Base-by-base conservation (phyloP, 768 basidiomycete species). In the Russula dissimulans region DNA sequence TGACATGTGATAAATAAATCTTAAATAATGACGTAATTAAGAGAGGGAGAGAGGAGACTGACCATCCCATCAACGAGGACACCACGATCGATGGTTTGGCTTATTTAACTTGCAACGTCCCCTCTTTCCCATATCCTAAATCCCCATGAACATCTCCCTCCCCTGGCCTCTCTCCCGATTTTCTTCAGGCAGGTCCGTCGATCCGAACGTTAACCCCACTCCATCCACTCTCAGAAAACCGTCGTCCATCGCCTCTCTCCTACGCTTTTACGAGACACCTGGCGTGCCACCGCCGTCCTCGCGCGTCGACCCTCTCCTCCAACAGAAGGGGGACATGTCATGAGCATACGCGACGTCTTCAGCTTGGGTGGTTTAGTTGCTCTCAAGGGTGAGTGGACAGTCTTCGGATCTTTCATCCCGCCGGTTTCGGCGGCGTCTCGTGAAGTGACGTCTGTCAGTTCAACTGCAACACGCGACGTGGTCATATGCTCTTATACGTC, bases 271-370 rank as follows among this genome's bases (percentile, higher is more conserved):
- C 69, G 81, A 83, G 54, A 82, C 76, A 17, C 84, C 87, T 11
- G 87, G 87, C 36, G 75, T 84, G 18, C 76, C 81, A 22, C 89
- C 89, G 0, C 87, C 89, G 0, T 89, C 87, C 8, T 78, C 90
- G 49, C 81, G 89, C 45, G 76, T 91, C 38, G 81, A 88, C 64
- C 80, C 83, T 29, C 82, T 79, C 65, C 76, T 87, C n/a, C 85
- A 82, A 69, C 78, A 77, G 42, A 76, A 80, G 64, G 77, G 81
- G 72, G 78, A 48, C 73, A 75, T 22, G 81, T 85, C 0, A 65
- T 89, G 53, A 79, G 79, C 45, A 67, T 89, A 9, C 85, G 86
- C 82, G 80, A 89, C 67, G 75, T 83, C 59, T 87, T 87, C 82
- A 87, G 81, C 70, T 83, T 86, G 68, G 85, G 82, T 4, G 70